Evolutionary conservation across 2,329 filamentous ascomycete genomes (phyloP).

Genomic region (Diaporthe destruens): DNA sequence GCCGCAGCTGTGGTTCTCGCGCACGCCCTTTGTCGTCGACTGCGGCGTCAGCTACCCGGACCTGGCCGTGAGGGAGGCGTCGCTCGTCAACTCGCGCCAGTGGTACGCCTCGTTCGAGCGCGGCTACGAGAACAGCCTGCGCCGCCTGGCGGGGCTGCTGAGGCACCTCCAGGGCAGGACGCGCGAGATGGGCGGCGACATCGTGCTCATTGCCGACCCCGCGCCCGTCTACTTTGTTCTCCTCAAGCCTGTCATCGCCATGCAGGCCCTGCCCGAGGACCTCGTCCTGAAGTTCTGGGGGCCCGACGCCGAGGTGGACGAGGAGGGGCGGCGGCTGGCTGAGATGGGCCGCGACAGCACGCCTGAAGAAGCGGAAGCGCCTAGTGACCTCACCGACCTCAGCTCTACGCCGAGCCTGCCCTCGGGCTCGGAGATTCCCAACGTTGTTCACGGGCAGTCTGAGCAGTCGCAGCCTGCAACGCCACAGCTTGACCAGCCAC

Average conservation of each 20-base stretch:
- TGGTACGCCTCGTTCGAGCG: constrained; percentile 28
- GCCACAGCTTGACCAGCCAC: neutral
- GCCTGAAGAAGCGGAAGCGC: constrained; percentile 5
- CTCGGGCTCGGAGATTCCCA: neutral
- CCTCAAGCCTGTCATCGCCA: constrained; percentile 8
- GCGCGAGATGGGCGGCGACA: constrained; percentile 23
- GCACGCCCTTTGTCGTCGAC: constrained; percentile 35
- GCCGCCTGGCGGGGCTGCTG: constrained; percentile 17
- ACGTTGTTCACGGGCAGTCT: neutral
- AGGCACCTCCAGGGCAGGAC: constrained; percentile 23
- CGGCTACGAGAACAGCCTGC: constrained; percentile 18
- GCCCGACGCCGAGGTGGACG: neutral
- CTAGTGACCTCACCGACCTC: constrained; percentile 26
- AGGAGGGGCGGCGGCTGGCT: neutral
- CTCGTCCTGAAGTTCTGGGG: constrained; percentile 33
- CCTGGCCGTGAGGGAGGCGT: neutral
- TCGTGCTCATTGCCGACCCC: constrained; percentile 32
- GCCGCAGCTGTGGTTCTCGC: constrained; percentile 37
- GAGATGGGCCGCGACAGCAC: constrained; percentile 1
- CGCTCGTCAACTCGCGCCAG: constrained; percentile 2
- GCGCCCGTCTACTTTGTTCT: constrained; percentile 16
- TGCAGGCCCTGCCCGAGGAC: constrained; percentile 19
- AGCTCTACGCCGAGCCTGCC: constrained; percentile 29
- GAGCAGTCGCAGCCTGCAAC: too few relatives aligned
- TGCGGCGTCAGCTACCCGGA: constrained; percentile 8